These are phyloP conservation scores for Citrus hindsii DNA, from an alignment of 345 rosid genomes.

Conservation along the genomic window DNA sequence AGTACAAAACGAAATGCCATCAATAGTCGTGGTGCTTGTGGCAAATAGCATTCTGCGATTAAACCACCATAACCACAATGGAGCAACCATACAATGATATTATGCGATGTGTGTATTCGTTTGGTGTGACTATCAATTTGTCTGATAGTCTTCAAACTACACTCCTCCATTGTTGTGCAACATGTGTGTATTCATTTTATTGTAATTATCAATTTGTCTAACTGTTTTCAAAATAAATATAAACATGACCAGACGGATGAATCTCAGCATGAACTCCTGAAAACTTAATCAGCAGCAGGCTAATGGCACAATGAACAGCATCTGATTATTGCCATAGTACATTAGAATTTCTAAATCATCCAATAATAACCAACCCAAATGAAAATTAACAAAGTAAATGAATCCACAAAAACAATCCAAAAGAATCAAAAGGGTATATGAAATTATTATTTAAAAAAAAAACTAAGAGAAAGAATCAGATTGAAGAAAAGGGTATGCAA, in stretches of 20 bases:
- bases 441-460: too few relatives aligned
- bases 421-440: too few relatives aligned
- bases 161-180: too few relatives aligned
- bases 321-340: not conserved
- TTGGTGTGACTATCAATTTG: not conserved
- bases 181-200: too few relatives aligned
- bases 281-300: not conserved
- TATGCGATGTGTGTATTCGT: not conserved
- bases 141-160: too few relatives aligned
- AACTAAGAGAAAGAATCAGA: not conserved
- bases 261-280: not conserved
- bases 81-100: not conserved
- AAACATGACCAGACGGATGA: not conserved
- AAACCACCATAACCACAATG: not conserved
- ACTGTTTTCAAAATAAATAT: not conserved
- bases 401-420: too few relatives aligned
- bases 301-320: not conserved
- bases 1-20: not conserved
- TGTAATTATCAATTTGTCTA: too few relatives aligned
- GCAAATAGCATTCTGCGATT: not conserved
- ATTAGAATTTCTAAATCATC: not conserved
- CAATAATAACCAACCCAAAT: not conserved
- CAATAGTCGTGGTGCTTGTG: not conserved
- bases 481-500: not conserved
- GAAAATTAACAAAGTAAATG: not conserved